These are phyloP conservation scores for Eutrema heterophyllum DNA, from an alignment of 345 rosid genomes.

Conservation along the genomic window DNA sequence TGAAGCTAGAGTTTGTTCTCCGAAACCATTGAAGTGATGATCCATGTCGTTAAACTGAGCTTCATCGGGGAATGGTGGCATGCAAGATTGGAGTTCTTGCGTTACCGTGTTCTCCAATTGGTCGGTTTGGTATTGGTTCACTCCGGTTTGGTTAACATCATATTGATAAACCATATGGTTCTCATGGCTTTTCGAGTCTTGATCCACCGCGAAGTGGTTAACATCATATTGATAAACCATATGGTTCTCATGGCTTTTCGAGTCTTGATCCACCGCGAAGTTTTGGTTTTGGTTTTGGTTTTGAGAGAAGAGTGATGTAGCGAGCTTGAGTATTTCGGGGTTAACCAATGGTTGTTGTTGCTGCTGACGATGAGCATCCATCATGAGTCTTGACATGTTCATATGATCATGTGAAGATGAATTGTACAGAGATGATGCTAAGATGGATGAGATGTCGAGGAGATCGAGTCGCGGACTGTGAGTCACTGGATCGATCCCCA, in stretches of 20 bases:
- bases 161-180: slow-evolving; percentile 5
- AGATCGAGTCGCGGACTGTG: slow-evolving; percentile 72
- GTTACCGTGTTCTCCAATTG: neutral
- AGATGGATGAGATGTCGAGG: slow-evolving; percentile 58
- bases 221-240: slow-evolving; percentile 5
- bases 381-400: slow-evolving; percentile 44
- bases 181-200: neutral
- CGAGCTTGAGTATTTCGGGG: slow-evolving; percentile 37
- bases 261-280: slow-evolving; percentile 6
- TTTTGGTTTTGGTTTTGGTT: slow-evolving; percentile 24
- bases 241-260: neutral
- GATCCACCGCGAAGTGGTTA: slow-evolving; percentile 1
- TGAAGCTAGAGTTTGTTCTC: slow-evolving; percentile 25
- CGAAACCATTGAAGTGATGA: slow-evolving; percentile 5
- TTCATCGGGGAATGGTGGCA: slow-evolving; percentile 33
- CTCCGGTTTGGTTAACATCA: slow-evolving; percentile 5
- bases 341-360: slow-evolving; percentile 24
- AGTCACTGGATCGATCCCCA: slow-evolving; percentile 91
- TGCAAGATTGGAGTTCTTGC: slow-evolving; percentile 37
- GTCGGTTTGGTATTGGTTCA: slow-evolving; percentile 21
- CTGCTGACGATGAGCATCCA: slow-evolving; percentile 33
- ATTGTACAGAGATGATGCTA: slow-evolving; percentile 43
- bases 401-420: slow-evolving; percentile 42
- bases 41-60: slow-evolving; percentile 19
- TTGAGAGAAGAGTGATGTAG: slow-evolving; percentile 25